phyloP scores from a whole-genome alignment of 495 filamentous ascomycete species.

The Penicillium longicatenatum region DNA sequence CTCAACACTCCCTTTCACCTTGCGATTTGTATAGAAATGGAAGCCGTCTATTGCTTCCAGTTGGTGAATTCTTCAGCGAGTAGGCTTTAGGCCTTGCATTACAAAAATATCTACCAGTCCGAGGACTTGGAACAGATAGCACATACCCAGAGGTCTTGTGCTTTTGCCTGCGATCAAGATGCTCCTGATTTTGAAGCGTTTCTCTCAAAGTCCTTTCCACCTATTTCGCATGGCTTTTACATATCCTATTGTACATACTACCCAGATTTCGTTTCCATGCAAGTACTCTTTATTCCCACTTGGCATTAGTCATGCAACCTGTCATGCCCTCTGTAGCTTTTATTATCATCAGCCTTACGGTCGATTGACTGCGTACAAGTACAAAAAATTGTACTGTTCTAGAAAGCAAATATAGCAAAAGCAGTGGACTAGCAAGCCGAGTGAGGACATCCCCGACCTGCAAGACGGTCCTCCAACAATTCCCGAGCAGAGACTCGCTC shows the following conservation, averaged over 20 bases:
- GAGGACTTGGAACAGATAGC: slow-evolving; percentile 23
- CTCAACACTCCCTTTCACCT: slow-evolving; percentile 3
- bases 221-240: slow-evolving; percentile 15
- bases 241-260: slow-evolving; percentile 10
- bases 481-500: no score
- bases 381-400: no score
- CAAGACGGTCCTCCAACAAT: no score
- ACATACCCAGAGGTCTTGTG: slow-evolving; percentile 12
- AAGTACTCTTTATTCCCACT: not conserved
- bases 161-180: not conserved
- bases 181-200: slow-evolving; percentile 2
- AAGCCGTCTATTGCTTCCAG: slow-evolving; percentile 12
- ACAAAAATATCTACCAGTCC: slow-evolving; percentile 12
- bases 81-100: slow-evolving; percentile 18
- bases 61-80: slow-evolving; percentile 19
- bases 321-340: no score
- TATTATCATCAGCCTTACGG: no score
- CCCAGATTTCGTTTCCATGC: not conserved
- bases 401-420: no score
- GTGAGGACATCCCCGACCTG: no score
- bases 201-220: slow-evolving; percentile 7
- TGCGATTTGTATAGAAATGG: slow-evolving; percentile 26
- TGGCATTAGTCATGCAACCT: no score
- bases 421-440: no score
- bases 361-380: no score